These are phyloP conservation scores for Schizophyllum amplum DNA, from an alignment of 1,284 basidiomycete genomes.

Conservation along the genomic window DNA sequence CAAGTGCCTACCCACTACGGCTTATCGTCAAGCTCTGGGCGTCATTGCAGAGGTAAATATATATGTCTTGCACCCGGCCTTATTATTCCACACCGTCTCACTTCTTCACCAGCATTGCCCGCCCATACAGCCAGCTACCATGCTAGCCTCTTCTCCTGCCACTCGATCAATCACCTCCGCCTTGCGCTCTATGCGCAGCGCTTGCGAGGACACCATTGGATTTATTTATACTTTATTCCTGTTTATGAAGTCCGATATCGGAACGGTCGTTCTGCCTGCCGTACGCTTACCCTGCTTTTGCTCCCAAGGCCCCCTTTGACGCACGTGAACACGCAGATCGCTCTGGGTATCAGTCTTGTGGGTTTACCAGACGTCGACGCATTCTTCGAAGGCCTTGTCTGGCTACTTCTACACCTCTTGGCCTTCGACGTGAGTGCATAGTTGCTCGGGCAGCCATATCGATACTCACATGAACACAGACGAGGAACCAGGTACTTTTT, in stretches of 20 bases:
- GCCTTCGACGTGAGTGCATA: slow-evolving; percentile 5
- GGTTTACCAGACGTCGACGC: slow-evolving; percentile 8
- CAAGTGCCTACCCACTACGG: no score
- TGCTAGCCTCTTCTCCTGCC: no score
- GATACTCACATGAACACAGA: slow-evolving; percentile 3
- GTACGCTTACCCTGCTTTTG: background rate
- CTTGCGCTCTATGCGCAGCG: no score
- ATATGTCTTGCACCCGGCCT: no score
- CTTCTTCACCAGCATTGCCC: no score
- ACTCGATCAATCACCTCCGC: no score
- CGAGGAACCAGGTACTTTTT: slow-evolving; percentile 14
- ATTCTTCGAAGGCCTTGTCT: slow-evolving; percentile 9
- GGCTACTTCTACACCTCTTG: slow-evolving; percentile 9
- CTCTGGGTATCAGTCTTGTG: slow-evolving; percentile 7
- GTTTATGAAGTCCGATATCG: slow-evolving; percentile 8
- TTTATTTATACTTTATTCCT: background rate
- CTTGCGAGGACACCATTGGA: no score
- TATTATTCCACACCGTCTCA: no score
- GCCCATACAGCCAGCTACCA: no score
- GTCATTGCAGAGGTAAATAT: no score
- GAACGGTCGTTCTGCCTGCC: slow-evolving; percentile 1
- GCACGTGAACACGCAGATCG: background rate
- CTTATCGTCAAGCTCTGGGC: no score
- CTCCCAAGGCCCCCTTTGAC: background rate
- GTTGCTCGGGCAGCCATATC: background rate